These are phyloP conservation scores for Petrea volubilis DNA, from an alignment of 257 asterid genomes.

Conservation along the genomic window DNA sequence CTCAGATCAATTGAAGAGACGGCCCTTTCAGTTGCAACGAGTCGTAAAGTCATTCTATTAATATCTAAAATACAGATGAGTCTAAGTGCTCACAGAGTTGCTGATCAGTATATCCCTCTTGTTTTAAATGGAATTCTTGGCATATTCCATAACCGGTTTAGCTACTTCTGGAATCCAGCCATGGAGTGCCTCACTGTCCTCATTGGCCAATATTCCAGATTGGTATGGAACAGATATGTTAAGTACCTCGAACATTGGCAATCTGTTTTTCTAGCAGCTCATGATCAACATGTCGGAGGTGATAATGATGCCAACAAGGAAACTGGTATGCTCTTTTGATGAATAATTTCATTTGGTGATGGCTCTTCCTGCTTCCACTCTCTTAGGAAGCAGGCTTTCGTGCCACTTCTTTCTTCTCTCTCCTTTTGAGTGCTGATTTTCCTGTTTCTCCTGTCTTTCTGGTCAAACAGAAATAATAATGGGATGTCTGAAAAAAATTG, in stretches of 20 bases:
- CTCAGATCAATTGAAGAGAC: slow-evolving; percentile 73
- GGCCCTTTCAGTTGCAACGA: slow-evolving; percentile 61
- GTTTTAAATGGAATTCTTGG: slow-evolving; percentile 75
- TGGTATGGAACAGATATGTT: slow-evolving; percentile 67
- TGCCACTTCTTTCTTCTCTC: slow-evolving; percentile 10
- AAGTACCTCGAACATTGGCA: slow-evolving; percentile 60
- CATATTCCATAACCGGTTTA: slow-evolving; percentile 73
- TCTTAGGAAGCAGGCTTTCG: slow-evolving; percentile 15
- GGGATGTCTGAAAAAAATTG: not conserved
- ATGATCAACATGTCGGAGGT: slow-evolving; percentile 38
- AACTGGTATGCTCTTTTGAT: slow-evolving; percentile 47
- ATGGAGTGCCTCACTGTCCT: slow-evolving; percentile 69
- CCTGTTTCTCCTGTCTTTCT: not conserved
- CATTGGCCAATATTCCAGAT: slow-evolving; percentile 48
- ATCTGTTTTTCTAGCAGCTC: slow-evolving; percentile 50
- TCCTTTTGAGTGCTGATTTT: not conserved
- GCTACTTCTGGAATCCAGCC: slow-evolving; percentile 71
- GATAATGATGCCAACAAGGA: slow-evolving; percentile 31
- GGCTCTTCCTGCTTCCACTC: not conserved
- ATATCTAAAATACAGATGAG: slow-evolving; percentile 71
- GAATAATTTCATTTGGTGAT: not conserved
- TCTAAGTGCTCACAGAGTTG: slow-evolving; percentile 55
- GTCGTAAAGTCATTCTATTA: slow-evolving; percentile 59
- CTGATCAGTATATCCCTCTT: slow-evolving; percentile 55
- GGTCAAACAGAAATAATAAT: not conserved